Evolutionary conservation across 257 asterid species (phyloP).

Genomic region (Salvia splendens): DNA sequence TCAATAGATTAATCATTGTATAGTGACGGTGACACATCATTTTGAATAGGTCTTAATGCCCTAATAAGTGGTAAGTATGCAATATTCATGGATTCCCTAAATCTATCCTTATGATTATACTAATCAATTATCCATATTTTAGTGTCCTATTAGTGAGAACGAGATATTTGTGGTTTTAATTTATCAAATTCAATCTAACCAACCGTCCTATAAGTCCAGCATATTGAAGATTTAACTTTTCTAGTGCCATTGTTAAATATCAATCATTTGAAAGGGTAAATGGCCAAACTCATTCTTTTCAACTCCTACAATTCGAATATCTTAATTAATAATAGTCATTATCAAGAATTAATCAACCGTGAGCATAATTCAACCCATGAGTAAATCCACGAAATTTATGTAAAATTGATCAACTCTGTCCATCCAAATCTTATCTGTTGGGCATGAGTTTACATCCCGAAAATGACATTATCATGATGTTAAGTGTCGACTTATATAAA

Average conservation of each 20-base stretch:
- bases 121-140: too few species aligned
- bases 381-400: not conserved
- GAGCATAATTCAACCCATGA: not conserved
- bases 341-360: not conserved
- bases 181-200: too few species aligned
- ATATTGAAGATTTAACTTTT: too few species aligned
- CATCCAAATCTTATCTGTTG: slow-evolving; percentile 23
- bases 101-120: too few species aligned
- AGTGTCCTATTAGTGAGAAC: too few species aligned
- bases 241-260: too few species aligned
- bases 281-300: not conserved
- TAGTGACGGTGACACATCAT: not conserved
- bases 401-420: not conserved
- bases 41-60: not conserved
- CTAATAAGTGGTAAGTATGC: not conserved
- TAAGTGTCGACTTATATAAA: slow-evolving; percentile 20
- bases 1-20: not conserved
- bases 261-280: too few species aligned
- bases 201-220: too few species aligned
- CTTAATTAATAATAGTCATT: not conserved
- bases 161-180: too few species aligned
- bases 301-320: slow-evolving; percentile 20
- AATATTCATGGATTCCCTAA: not conserved
- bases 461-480: slow-evolving; percentile 22
- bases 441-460: slow-evolving; percentile 4